phyloP scores from a whole-genome alignment of 805 yeast species.

The Yarrowia sp. region DNA sequence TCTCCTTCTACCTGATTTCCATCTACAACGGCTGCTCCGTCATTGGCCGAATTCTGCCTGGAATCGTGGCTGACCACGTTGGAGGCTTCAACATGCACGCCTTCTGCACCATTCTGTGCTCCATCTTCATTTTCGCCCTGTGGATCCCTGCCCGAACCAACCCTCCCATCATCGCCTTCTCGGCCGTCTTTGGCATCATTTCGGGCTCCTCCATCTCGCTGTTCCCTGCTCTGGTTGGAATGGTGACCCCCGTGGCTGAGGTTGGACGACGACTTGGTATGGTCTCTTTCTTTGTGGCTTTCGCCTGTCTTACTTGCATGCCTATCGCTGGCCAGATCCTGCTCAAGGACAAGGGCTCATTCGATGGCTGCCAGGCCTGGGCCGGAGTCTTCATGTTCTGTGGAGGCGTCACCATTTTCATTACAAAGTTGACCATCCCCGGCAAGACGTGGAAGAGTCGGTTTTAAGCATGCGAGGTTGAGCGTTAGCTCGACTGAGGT shows the following conservation, averaged over 20 bases:
- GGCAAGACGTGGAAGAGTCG: conserved; percentile 19
- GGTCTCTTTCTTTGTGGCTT: conserved; percentile 49
- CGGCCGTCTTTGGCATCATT: conserved; percentile 55
- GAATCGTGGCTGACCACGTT: conserved; percentile 50
- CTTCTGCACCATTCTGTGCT: conserved; percentile 45
- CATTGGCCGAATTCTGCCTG: conserved; percentile 56
- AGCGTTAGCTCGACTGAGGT: no score
- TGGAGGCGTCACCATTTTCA: conserved; percentile 9
- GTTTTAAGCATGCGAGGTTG: neutral
- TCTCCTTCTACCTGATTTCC: conserved; percentile 46
- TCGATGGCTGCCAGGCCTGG: conserved; percentile 15
- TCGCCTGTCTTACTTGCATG: conserved; percentile 41
- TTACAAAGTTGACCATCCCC: conserved; percentile 36
- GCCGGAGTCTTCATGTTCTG: conserved; percentile 28
- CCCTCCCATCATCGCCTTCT: conserved; percentile 50
- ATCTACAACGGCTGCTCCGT: conserved; percentile 50
- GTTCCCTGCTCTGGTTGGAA: conserved; percentile 66
- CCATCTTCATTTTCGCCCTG: conserved; percentile 49
- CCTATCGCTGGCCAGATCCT: conserved; percentile 41
- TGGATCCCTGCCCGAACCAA: conserved; percentile 53
- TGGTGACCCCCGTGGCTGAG: conserved; percentile 56
- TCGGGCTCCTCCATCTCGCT: conserved; percentile 61
- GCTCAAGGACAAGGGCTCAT: neutral
- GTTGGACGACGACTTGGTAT: conserved; percentile 71
- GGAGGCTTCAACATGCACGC: conserved; percentile 61